Base-by-base conservation (phyloP, 495 filamentous ascomycete genomes). In the Aspergillus hancockii region DNA sequence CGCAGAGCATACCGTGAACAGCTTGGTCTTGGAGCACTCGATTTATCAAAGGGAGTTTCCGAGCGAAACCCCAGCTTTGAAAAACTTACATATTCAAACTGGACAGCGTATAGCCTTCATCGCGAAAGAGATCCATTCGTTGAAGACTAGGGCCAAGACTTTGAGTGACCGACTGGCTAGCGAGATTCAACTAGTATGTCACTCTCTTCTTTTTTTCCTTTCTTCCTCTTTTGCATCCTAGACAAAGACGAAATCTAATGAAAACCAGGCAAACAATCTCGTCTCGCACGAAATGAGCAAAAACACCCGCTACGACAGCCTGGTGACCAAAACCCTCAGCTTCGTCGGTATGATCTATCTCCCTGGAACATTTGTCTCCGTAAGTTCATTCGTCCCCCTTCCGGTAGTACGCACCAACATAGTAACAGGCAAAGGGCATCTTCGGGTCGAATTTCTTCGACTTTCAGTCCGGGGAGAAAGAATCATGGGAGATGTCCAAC, bases 281-380 rank as follows among this genome's bases (percentile, higher is more conserved):
- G 74, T 65, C 69, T 74, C 57, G 55, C 59, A 77, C 61, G 53
- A 67, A 58, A 41, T 69, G 65, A 68, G 68, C 25, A 61, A 52
- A 14, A 69, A 70, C 8, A 64, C 74, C 13, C 70, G 73, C 32
- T 50, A 49, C 18, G 75, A 79, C 47, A 75, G 68, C 32, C 62
- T 63, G 18, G 67, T 70, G 49, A 69, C 75, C 70, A 69, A 67
- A 34, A 71, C 70, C 10, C 55, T 76, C 22, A 62, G 67, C 4
- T 41, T 75, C 3, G 63, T 77, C n/a, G 67, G 68, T 54, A 52
- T 76, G 59, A 41, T 73, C 2, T 78, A 73, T 60, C 61, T 78
- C 9, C 74, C 75, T 16, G 74, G 71, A 40, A 74, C 74, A 32
- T 78, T 76, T 58, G 69, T 75, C 16, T 77, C 70, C 49, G 65